phyloP scores from a whole-genome alignment of 441 rosid genomes.

The Mallotus japonicus region DNA sequence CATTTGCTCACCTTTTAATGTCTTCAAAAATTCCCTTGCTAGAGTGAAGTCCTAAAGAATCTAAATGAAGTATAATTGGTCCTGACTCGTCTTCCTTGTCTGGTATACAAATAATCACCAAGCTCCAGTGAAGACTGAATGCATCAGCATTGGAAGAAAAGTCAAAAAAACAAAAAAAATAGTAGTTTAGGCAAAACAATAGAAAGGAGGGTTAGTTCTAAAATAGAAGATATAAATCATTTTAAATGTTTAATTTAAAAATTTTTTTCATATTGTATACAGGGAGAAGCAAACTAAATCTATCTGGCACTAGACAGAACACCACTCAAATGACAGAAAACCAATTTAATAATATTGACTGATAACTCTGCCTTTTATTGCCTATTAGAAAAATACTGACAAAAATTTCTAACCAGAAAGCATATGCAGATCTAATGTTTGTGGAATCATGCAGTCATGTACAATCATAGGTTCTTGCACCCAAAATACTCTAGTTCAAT shows the following conservation, averaged over 20 bases:
- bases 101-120: slow-evolving; percentile 86
- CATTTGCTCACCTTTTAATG: slow-evolving; percentile 64
- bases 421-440: background rate
- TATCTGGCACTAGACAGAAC: background rate
- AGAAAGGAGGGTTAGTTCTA: background rate
- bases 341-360: background rate
- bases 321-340: background rate
- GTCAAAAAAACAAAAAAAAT: slow-evolving; percentile 25
- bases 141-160: slow-evolving; percentile 26
- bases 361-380: background rate
- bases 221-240: background rate
- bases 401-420: background rate
- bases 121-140: slow-evolving; percentile 93
- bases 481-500: background rate
- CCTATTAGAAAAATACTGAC: background rate
- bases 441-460: background rate
- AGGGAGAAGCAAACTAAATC: background rate
- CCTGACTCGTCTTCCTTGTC: slow-evolving; percentile 76
- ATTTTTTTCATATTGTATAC: background rate
- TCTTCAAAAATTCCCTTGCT: slow-evolving; percentile 60
- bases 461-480: background rate
- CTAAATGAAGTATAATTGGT: slow-evolving; percentile 84
- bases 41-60: slow-evolving; percentile 74
- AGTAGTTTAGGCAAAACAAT: slow-evolving; percentile 10
- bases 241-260: background rate